These are phyloP conservation scores for Claviceps capensis DNA, from an alignment of 2,329 filamentous ascomycete species.

Conservation along the genomic window DNA sequence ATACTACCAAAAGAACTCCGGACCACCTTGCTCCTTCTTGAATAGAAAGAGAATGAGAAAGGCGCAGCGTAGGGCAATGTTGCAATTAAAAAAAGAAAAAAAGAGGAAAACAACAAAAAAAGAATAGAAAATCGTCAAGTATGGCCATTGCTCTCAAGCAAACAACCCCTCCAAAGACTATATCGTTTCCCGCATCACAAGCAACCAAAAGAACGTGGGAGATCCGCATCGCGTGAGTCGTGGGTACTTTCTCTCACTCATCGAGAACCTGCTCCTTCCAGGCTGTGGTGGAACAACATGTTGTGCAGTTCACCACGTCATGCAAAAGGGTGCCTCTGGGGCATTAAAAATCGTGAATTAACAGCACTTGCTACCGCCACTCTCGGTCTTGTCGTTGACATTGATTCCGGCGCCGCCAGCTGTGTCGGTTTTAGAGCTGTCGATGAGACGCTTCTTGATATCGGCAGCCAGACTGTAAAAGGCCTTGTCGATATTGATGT, in stretches of 20 bases:
- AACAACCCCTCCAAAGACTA: neutral
- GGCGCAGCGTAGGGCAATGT: constrained; percentile 11
- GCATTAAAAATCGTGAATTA: neutral
- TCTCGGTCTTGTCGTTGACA: constrained; percentile 49
- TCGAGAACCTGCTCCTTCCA: neutral
- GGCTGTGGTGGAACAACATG: neutral
- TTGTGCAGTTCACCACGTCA: neutral
- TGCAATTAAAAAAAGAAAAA: neutral
- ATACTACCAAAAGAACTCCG: constrained; percentile 26
- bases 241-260: neutral
- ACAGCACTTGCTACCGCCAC: constrained; percentile 50
- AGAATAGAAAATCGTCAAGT: constrained; percentile 4
- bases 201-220: neutral
- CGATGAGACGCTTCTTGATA: constrained; percentile 97
- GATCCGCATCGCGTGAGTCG: neutral
- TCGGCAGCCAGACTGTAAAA: constrained; percentile 92
- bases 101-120: neutral
- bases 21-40: constrained; percentile 29
- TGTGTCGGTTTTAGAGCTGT: constrained; percentile 69
- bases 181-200: neutral
- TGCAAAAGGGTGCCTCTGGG: neutral
- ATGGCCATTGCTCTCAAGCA: neutral
- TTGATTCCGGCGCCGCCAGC: constrained; percentile 47
- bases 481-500: constrained; percentile 98
- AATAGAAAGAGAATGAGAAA: constrained; percentile 9